Conservation (phyloP, 305 asterid species). For the Rubia tinctorum region DNA sequence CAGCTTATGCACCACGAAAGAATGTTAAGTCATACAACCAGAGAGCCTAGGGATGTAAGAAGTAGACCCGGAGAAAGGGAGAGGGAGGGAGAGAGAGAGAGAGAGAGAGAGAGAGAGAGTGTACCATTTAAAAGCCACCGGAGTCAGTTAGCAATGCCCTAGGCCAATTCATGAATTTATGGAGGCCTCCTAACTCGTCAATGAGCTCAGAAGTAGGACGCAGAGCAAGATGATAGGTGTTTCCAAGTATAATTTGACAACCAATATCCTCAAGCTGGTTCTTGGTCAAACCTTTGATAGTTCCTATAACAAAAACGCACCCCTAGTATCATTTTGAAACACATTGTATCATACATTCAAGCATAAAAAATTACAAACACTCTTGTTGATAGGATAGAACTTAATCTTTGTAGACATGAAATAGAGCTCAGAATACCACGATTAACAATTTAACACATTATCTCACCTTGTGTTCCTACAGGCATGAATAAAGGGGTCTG, state of each 20-base stretch:
- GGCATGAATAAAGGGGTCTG: conserved; percentile 98
- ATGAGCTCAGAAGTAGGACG: conserved; percentile 98
- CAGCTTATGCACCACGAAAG: background rate
- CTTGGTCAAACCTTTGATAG: conserved; percentile 86
- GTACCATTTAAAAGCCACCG: conserved; percentile 99
- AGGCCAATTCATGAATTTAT: conserved; percentile 96
- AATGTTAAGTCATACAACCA: background rate
- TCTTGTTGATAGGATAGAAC: background rate
- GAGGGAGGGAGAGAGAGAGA: background rate
- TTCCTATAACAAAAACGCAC: conserved; percentile 49
- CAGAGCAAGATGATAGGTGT: conserved; percentile 92
- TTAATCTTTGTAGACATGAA: background rate
- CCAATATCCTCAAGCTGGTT: conserved; percentile 96
- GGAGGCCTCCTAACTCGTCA: conserved; percentile 90
- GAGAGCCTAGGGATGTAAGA: background rate
- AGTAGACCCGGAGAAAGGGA: background rate
- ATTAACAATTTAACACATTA: background rate
- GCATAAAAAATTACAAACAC: background rate
- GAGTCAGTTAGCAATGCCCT: conserved; percentile 97
- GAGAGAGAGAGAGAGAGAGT: background rate
- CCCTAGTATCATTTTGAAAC: background rate
- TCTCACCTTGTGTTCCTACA: conserved; percentile 94
- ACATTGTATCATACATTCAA: background rate
- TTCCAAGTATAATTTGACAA: conserved; percentile 97
- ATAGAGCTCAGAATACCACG: background rate